These are phyloP conservation scores for Curvularia lunata DNA, from an alignment of 2,329 filamentous ascomycete species.

Conservation along the genomic window DNA sequence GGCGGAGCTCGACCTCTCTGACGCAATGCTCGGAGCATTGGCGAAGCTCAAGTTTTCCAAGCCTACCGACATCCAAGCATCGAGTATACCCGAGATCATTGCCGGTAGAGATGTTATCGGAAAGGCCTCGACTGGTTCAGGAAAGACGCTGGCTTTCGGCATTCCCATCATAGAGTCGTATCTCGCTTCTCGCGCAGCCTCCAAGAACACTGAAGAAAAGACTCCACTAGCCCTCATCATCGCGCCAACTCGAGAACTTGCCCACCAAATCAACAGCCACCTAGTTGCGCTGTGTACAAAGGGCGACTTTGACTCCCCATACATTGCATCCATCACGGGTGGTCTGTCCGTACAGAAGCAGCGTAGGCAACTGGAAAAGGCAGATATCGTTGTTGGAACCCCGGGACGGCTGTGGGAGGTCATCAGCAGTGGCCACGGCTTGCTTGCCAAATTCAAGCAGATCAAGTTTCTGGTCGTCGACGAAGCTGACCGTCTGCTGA, in stretches of 20 bases:
- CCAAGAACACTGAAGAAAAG: constrained; percentile 42
- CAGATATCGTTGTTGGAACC: constrained; percentile 92
- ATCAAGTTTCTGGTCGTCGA: constrained; percentile 88
- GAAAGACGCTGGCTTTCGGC: constrained; percentile 93
- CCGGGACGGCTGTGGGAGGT: constrained; percentile 96
- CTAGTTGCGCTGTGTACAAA: constrained; percentile 74
- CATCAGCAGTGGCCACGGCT: constrained; percentile 73
- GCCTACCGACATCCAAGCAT: constrained; percentile 81
- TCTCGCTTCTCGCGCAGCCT: constrained; percentile 57
- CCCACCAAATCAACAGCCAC: constrained; percentile 87
- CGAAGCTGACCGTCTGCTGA: constrained; percentile 90
- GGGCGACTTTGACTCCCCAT: constrained; percentile 65
- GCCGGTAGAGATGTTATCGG: constrained; percentile 90
- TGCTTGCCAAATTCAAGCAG: constrained; percentile 72
- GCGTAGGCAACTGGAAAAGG: constrained; percentile 78
- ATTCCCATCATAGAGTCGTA: constrained; percentile 91
- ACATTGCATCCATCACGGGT: constrained; percentile 86
- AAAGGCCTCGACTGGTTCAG: constrained; percentile 94
- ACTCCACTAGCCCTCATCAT: constrained; percentile 72
- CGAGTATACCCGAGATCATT: constrained; percentile 80
- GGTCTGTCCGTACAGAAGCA: constrained; percentile 96
- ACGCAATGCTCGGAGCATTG: constrained; percentile 73
- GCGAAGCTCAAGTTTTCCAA: constrained; percentile 79
- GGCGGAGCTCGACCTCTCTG: constrained; percentile 75
- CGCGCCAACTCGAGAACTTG: constrained; percentile 90